Conservation (phyloP, 2,329 filamentous ascomycete genomes). For the Simplicillium aogashimaense region DNA sequence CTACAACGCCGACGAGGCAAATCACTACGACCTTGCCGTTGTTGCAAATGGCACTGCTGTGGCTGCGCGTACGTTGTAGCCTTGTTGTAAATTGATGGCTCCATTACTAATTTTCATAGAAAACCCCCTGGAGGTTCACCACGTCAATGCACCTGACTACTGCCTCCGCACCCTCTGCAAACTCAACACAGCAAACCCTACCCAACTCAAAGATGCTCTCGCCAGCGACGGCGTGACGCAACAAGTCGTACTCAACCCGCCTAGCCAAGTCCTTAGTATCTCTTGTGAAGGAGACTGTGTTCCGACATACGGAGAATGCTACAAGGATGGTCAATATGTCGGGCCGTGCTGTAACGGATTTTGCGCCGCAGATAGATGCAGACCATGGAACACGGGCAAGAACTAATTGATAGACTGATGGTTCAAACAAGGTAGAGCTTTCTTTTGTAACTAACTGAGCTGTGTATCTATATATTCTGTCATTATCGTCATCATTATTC, state of each 20-base stretch:
- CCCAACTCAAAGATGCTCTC: slow-evolving; percentile 17
- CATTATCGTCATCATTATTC: neutral
- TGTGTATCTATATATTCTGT: neutral
- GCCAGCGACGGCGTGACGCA: slow-evolving; percentile 18
- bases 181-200: slow-evolving; percentile 22
- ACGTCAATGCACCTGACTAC: slow-evolving; percentile 33
- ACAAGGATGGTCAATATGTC: slow-evolving; percentile 21
- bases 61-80: slow-evolving; percentile 25
- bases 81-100: too few species aligned
- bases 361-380: slow-evolving; percentile 30
- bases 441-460: neutral
- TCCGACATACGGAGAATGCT: slow-evolving; percentile 26
- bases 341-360: slow-evolving; percentile 32
- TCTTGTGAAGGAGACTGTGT: slow-evolving; percentile 32
- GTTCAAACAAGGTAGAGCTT: neutral
- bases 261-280: slow-evolving; percentile 30
- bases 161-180: slow-evolving; percentile 29
- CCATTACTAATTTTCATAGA: slow-evolving; percentile 22
- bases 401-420: neutral
- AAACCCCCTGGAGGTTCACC: slow-evolving; percentile 25
- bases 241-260: slow-evolving; percentile 32
- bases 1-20: slow-evolving; percentile 25
- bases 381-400: slow-evolving; percentile 20
- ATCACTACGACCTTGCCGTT: slow-evolving; percentile 26
- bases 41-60: slow-evolving; percentile 28